Evolutionary conservation across 768 basidiomycete genomes (phyloP).

Genomic region (Serendipita vermifera): DNA sequence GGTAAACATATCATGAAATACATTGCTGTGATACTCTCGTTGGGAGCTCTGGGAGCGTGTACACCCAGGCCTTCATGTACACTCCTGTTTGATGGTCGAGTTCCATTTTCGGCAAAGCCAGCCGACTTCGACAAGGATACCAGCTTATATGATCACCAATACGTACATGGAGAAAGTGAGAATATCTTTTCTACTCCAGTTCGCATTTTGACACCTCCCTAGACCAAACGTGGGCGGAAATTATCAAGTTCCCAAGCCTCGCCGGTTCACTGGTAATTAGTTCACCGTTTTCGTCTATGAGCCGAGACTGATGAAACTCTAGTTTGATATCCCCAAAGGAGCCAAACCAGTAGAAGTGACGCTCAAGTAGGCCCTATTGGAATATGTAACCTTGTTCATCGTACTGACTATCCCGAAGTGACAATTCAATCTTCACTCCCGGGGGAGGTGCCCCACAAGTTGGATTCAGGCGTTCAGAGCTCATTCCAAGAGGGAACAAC

Average conservation of each 20-base stretch:
- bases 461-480: constrained; percentile 47
- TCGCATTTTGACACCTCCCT: not conserved
- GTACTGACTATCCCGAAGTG: too few relatives aligned
- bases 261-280: constrained; percentile 13
- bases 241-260: constrained; percentile 16
- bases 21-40: not conserved
- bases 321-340: constrained; percentile 15
- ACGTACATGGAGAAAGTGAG: constrained; percentile 17
- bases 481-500: constrained; percentile 37
- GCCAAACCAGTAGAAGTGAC: constrained; percentile 17
- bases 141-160: constrained; percentile 17
- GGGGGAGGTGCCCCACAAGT: constrained; percentile 36
- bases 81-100: constrained; percentile 16
- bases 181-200: not conserved
- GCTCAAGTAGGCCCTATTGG: constrained; percentile 19
- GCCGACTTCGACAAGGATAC: constrained; percentile 19
- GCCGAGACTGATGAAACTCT: not conserved
- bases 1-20: not conserved
- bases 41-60: not conserved
- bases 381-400: too few relatives aligned
- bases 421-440: constrained; percentile 43
- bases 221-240: constrained; percentile 19
- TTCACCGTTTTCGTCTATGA: not conserved
- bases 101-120: constrained; percentile 9
- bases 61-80: constrained; percentile 7